These are phyloP conservation scores for Pythium scleroteichum DNA, from an alignment of 352 stramenopile species.

Conservation along the genomic window DNA sequence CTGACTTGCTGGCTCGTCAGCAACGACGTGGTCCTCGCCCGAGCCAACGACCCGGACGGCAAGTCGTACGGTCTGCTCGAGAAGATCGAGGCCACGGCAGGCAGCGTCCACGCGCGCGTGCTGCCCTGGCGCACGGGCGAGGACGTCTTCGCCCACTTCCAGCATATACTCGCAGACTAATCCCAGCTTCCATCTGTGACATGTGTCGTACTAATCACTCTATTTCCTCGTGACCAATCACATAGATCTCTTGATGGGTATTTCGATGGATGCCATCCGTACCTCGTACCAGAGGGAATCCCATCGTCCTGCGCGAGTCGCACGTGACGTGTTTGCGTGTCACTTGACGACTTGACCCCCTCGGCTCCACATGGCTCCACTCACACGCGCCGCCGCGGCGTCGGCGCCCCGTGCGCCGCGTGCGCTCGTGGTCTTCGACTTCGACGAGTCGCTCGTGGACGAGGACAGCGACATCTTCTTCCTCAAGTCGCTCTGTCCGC, in stretches of 20 bases:
- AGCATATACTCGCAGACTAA: neutral
- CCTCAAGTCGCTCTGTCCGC: constrained; percentile 32
- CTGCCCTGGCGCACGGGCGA: constrained; percentile 49
- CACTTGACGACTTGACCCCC: neutral
- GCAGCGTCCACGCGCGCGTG: constrained; percentile 36
- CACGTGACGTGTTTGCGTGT: too few species aligned
- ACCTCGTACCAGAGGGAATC: too few species aligned
- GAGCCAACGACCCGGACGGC: constrained; percentile 29
- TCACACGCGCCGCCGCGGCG: constrained; percentile 3
- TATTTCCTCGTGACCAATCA: too few species aligned
- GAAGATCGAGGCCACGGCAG: constrained; percentile 34
- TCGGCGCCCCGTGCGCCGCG: constrained; percentile 1
- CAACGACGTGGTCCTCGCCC: constrained; percentile 39
- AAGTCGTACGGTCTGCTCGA: constrained; percentile 36
- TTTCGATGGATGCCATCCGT: too few species aligned
- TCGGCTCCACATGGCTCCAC: constrained; percentile 4
- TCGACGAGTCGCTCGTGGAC: constrained; percentile 36
- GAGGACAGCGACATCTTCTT: constrained; percentile 34
- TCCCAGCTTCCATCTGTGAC: too few species aligned
- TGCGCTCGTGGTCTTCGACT: constrained; percentile 39
- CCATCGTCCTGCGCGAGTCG: too few species aligned
- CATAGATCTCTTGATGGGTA: too few species aligned
- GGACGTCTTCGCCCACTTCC: constrained; percentile 38
- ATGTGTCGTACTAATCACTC: too few species aligned
- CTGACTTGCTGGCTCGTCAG: too few species aligned